A percentile compares a stretch with the other conserved stretches of the same genome.
Conservation (phyloP, 805 yeast species). For the Naumovozyma castellii region DNA sequence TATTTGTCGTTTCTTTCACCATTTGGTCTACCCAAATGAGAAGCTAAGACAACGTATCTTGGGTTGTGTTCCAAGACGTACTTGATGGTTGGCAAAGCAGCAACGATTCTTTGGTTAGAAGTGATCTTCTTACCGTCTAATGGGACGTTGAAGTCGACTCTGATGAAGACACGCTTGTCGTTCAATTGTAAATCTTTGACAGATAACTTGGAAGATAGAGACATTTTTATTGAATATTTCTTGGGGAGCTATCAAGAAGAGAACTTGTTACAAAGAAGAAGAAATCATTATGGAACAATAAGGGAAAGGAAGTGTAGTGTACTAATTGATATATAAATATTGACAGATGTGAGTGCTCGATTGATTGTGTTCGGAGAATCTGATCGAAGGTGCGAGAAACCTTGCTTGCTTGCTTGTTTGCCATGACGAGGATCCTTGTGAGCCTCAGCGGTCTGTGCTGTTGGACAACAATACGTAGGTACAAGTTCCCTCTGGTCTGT, state of each 20-base stretch:
- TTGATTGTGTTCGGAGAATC: too few relatives aligned
- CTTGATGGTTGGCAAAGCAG: slow-evolving; percentile 95
- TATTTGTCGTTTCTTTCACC: slow-evolving; percentile 79
- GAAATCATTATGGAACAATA: too few relatives aligned
- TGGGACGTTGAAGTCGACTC: slow-evolving; percentile 93
- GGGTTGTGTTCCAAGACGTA: slow-evolving; percentile 88
- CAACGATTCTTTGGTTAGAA: slow-evolving; percentile 98
- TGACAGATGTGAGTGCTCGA: too few relatives aligned
- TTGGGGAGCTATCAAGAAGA: background rate
- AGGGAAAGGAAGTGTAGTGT: background rate
- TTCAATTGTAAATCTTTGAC: slow-evolving; percentile 80
- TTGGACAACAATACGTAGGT: too few relatives aligned
- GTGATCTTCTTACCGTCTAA: slow-evolving; percentile 93
- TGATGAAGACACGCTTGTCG: slow-evolving; percentile 92
- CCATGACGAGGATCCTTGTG: too few relatives aligned
- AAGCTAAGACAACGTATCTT: slow-evolving; percentile 82
- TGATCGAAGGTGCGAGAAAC: too few relatives aligned
- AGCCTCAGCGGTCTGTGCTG: too few relatives aligned
- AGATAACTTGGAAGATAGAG: slow-evolving; percentile 84
- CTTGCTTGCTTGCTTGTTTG: too few relatives aligned
- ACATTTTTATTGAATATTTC: slow-evolving; percentile 42
- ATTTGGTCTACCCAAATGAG: slow-evolving; percentile 98
- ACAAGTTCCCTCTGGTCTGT: too few relatives aligned
- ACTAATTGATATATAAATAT: background rate
- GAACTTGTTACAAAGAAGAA: background rate